Conservation (phyloP, 192 early-diverging fungal species). For the Coemansia sp. region DNA sequence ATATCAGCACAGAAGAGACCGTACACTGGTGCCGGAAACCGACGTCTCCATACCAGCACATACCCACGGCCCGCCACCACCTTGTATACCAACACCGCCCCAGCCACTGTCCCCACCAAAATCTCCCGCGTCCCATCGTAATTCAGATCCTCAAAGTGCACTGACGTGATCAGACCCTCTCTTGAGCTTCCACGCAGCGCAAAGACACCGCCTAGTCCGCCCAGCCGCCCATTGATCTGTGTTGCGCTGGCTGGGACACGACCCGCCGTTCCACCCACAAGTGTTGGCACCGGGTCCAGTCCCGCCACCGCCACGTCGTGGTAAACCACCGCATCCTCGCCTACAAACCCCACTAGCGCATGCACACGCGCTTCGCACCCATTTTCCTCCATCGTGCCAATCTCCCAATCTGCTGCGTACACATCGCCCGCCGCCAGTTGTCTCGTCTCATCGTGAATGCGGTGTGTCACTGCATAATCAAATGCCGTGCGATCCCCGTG, state of each 20-base stretch:
- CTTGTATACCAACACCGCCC: conserved; percentile 52
- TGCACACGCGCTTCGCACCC: conserved; percentile 20
- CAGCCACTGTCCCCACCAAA: conserved; percentile 44
- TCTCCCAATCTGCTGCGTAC: conserved; percentile 40
- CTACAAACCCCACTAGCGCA: conserved; percentile 46
- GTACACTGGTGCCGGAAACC: conserved; percentile 49
- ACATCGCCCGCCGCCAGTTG: conserved; percentile 29
- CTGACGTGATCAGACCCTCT: conserved; percentile 46
- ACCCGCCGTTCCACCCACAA: conserved; percentile 35
- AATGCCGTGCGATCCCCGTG: conserved; percentile 39
- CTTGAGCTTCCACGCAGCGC: conserved; percentile 38
- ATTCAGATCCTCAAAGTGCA: conserved; percentile 52
- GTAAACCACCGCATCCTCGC: conserved; percentile 52
- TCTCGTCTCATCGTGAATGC: not conserved
- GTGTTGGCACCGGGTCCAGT: conserved; percentile 51
- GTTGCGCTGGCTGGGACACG: conserved; percentile 29
- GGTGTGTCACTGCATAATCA: conserved; percentile 26
- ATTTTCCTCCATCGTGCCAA: conserved; percentile 24
- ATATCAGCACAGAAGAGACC: conserved; percentile 49
- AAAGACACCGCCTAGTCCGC: conserved; percentile 45
- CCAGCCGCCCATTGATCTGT: conserved; percentile 37
- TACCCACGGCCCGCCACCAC: conserved; percentile 35
- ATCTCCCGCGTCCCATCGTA: conserved; percentile 42
- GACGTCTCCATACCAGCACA: conserved; percentile 45
- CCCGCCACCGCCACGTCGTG: conserved; percentile 47